A percentile compares a stretch with the other conserved stretches of the same genome.
These are phyloP conservation scores for Aspergillus fijiensis DNA, from an alignment of 2,329 filamentous ascomycete genomes.

Conservation along the genomic window DNA sequence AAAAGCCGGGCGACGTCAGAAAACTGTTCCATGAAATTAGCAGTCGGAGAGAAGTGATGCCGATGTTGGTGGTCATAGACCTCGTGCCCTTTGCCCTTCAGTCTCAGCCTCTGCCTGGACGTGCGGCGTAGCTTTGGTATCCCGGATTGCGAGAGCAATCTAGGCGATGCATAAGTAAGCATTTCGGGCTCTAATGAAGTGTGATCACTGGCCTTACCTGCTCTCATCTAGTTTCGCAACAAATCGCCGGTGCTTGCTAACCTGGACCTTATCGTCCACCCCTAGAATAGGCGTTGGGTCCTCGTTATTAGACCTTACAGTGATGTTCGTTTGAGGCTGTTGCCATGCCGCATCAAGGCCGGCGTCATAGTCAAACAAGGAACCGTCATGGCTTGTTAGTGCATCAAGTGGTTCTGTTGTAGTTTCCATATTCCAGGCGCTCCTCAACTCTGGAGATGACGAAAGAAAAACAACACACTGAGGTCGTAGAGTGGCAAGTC, in stretches of 20 bases:
- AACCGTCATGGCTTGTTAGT: slow-evolving; percentile 56
- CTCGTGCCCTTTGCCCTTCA: slow-evolving; percentile 94
- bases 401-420: slow-evolving; percentile 14
- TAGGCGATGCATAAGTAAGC: slow-evolving; percentile 35
- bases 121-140: slow-evolving; percentile 77
- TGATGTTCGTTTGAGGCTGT: slow-evolving; percentile 33
- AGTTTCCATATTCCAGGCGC: slow-evolving; percentile 9
- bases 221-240: slow-evolving; percentile 84
- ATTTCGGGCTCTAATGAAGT: background rate
- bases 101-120: slow-evolving; percentile 67
- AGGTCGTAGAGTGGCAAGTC: background rate
- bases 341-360: slow-evolving; percentile 53
- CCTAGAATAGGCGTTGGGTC: slow-evolving; percentile 60
- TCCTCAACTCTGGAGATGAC: no score
- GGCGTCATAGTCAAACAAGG: slow-evolving; percentile 74
- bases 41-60: background rate
- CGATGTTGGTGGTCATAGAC: slow-evolving; percentile 44
- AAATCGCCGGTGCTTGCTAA: slow-evolving; percentile 74
- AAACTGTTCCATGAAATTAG: slow-evolving; percentile 56
- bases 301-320: slow-evolving; percentile 9
- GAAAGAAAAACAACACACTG: background rate
- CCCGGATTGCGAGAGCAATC: slow-evolving; percentile 77
- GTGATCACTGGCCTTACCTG: slow-evolving; percentile 49
- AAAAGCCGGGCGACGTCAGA: slow-evolving; percentile 78
- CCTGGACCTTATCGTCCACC: slow-evolving; percentile 81